These are phyloP conservation scores for Debaryomyces maramus DNA, from an alignment of 805 yeast species.

Conservation along the genomic window DNA sequence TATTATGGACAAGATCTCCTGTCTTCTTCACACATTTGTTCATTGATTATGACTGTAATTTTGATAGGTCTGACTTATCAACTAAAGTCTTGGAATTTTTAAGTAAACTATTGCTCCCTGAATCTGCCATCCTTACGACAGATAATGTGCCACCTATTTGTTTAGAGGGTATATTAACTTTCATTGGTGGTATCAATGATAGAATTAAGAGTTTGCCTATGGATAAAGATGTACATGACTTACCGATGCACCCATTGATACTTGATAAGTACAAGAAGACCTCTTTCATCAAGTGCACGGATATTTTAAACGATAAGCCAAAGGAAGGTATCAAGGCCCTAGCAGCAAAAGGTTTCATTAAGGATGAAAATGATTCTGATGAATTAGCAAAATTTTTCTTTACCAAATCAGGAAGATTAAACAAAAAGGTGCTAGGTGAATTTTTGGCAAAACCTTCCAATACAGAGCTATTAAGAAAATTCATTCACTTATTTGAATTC, in stretches of 20 bases:
- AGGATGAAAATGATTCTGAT: constrained; percentile 42
- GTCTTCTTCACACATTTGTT: constrained; percentile 73
- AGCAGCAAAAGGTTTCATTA: constrained; percentile 64
- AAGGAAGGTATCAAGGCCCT: constrained; percentile 68
- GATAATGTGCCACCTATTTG: constrained; percentile 92
- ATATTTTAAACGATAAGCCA: constrained; percentile 75
- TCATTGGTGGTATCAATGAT: constrained; percentile 61
- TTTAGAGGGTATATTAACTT: constrained; percentile 78
- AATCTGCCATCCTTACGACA: constrained; percentile 75
- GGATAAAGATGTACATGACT: constrained; percentile 5
- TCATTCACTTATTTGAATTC: constrained; percentile 74
- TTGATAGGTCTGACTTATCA: constrained; percentile 79
- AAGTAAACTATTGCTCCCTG: constrained; percentile 80
- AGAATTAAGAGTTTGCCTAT: constrained; percentile 34
- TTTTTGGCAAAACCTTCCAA: constrained; percentile 76
- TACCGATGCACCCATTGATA: constrained; percentile 32
- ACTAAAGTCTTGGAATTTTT: constrained; percentile 65
- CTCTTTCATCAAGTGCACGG: constrained; percentile 73
- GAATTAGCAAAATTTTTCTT: constrained; percentile 77
- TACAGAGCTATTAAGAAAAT: constrained; percentile 56
- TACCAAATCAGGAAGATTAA: constrained; percentile 75
- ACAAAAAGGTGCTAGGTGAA: constrained; percentile 87
- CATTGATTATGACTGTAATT: constrained; percentile 86
- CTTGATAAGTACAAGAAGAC: constrained; percentile 58
- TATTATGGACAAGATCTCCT: constrained; percentile 80